Evolutionary conservation across 1,284 basidiomycete genomes (phyloP).

Genomic region (Tilletia setariae): DNA sequence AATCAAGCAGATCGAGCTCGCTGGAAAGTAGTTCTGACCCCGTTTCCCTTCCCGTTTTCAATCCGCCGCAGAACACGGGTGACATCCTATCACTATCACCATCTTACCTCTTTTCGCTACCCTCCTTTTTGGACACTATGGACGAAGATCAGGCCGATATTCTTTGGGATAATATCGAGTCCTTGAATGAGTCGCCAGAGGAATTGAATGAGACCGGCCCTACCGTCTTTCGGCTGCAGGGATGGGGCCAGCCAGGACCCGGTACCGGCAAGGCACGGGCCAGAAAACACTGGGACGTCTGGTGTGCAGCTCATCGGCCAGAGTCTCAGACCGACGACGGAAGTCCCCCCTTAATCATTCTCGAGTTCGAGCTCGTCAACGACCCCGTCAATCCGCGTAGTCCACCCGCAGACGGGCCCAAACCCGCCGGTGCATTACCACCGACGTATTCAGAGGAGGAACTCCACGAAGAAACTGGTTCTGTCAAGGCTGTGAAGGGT

Average conservation of each 20-base stretch:
- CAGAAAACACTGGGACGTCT: conserved; percentile 70
- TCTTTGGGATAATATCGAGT: conserved; percentile 75
- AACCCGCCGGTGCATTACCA: conserved; percentile 26
- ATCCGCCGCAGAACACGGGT: conserved; percentile 61
- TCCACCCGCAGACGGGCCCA: conserved; percentile 25
- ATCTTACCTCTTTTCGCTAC: conserved; percentile 70
- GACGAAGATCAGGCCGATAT: conserved; percentile 68
- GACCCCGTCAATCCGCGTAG: conserved; percentile 71
- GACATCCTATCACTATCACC: conserved; percentile 73
- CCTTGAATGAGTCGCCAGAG: conserved; percentile 62
- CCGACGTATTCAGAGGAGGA: background rate
- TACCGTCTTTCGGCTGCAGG: conserved; percentile 67
- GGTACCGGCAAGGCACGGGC: conserved; percentile 55
- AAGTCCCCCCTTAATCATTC: conserved; percentile 42
- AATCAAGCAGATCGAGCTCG: conserved; percentile 16
- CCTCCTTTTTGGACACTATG: conserved; percentile 73
- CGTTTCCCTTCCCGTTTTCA: conserved; percentile 6
- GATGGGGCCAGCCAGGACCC: conserved; percentile 63
- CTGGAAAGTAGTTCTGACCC: background rate
- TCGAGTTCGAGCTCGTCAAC: conserved; percentile 78
- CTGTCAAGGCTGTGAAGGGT: background rate
- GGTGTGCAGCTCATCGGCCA: conserved; percentile 70
- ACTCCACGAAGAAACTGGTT: background rate
- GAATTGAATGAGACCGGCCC: conserved; percentile 54
- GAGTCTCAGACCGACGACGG: conserved; percentile 27